These are phyloP conservation scores for Boletus mariae DNA, from an alignment of 1,284 basidiomycete genomes.

Conservation along the genomic window DNA sequence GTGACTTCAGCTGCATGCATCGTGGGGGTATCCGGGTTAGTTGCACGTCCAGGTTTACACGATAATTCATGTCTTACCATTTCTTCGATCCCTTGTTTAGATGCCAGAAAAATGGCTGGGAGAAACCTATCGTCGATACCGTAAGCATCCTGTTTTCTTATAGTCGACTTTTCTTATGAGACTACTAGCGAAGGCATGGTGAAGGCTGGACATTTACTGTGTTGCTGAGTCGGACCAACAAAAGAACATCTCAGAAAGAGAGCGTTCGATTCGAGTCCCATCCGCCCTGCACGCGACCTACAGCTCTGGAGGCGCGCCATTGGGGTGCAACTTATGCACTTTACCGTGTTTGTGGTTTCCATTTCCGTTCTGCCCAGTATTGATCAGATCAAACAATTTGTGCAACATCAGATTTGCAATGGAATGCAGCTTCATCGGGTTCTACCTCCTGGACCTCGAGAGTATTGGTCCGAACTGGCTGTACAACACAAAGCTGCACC, in stretches of 20 bases:
- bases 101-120: slow-evolving; percentile 86
- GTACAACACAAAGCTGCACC: slow-evolving; percentile 65
- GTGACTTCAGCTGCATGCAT: background rate
- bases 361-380: background rate
- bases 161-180: slow-evolving; percentile 5
- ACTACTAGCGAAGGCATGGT: slow-evolving; percentile 40
- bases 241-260: slow-evolving; percentile 68
- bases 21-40: background rate
- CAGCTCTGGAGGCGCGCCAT: slow-evolving; percentile 75
- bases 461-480: slow-evolving; percentile 81
- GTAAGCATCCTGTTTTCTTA: slow-evolving; percentile 36
- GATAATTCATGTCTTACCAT: background rate
- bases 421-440: slow-evolving; percentile 72
- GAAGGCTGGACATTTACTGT: slow-evolving; percentile 62
- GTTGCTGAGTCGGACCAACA: slow-evolving; percentile 59
- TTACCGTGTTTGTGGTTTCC: slow-evolving; percentile 64
- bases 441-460: slow-evolving; percentile 76
- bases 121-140: slow-evolving; percentile 70
- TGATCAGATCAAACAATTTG: slow-evolving; percentile 10
- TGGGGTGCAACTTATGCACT: slow-evolving; percentile 87
- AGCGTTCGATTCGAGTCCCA: slow-evolving; percentile 71
- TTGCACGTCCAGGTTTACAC: background rate
- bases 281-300: slow-evolving; percentile 59
- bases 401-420: slow-evolving; percentile 64
- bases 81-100: slow-evolving; percentile 35